Conservation (phyloP, 768 basidiomycete species). For the Podaxis pistillaris region DNA sequence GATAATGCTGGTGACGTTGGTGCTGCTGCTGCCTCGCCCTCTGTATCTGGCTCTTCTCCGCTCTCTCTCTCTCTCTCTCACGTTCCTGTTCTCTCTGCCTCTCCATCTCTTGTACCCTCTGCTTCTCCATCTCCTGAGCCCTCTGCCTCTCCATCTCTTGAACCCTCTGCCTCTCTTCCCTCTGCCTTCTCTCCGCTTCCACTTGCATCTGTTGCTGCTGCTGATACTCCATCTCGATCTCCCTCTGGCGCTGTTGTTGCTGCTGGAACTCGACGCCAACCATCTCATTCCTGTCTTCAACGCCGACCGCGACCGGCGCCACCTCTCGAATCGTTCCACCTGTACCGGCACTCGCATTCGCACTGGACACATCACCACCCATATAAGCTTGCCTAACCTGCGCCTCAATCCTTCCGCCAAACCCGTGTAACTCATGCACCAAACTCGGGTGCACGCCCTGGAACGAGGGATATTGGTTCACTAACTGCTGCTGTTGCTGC, state of each 20-base stretch:
- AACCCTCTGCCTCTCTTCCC: neutral
- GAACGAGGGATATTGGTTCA: neutral
- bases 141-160: too few species aligned
- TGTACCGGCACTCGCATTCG: slow-evolving; percentile 27
- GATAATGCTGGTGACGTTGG: neutral
- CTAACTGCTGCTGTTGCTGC: neutral
- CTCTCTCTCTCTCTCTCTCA: slow-evolving; percentile 20
- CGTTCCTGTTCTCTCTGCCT: slow-evolving; percentile 16
- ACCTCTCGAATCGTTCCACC: slow-evolving; percentile 25
- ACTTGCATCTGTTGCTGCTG: slow-evolving; percentile 24
- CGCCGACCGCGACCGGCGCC: slow-evolving; percentile 16
- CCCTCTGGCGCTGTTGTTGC: slow-evolving; percentile 18
- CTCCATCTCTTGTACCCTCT: slow-evolving; percentile 18
- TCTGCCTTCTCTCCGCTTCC: slow-evolving; percentile 24
- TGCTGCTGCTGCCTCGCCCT: slow-evolving; percentile 21
- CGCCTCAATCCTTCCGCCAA: slow-evolving; percentile 51
- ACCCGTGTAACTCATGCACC: slow-evolving; percentile 52
- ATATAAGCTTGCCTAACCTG: slow-evolving; percentile 49
- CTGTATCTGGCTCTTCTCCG: slow-evolving; percentile 15
- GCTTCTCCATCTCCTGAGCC: neutral
- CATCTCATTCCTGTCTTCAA: slow-evolving; percentile 17
- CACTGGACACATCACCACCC: neutral
- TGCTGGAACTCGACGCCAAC: slow-evolving; percentile 23
- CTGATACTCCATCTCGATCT: slow-evolving; percentile 20
- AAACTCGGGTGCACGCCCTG: slow-evolving; percentile 50